Base-by-base conservation (phyloP, 805 yeast genomes). In the Starmerella tilneyi region DNA sequence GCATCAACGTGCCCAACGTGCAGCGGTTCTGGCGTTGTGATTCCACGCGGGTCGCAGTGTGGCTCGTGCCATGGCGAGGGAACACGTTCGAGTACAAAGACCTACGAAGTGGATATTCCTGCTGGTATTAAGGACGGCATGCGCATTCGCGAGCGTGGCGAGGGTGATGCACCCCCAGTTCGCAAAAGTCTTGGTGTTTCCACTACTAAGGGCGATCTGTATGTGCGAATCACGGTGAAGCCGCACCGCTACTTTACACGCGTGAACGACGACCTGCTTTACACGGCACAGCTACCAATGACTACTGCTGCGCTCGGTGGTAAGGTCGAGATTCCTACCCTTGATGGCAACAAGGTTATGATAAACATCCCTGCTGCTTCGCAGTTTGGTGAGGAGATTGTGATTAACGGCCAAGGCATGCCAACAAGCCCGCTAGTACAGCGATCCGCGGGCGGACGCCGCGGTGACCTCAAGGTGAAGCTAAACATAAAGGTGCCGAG, bases 281-380 rank as follows among this genome's bases (percentile, higher is more conserved):
- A 76, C 57, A 69, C 71, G 22, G 76, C 79, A 38, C 76, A 77
- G 35, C 78, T 92, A 43, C 82, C 92, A 39, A 82, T 85, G 78
- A 92, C 98, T 1, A 92, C 98, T 0, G 98, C 98, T 1, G 86
- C 96, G 0, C 69, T 92, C 36, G 99, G 99, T 49, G 99, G 99
- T 30, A 78, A 76, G 36, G 73, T 92, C 19, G 76, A 81, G 40
- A 75, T 92, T n/a, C 97, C 97, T 27, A 89, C 98, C 0, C 74
- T 92, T 22, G 43, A 41, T 6, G 96, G 94, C 4, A 74, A 74
- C 32, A 72, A 72, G 28, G 68, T 94, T 42, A 81, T 85, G 62
- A 65, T 92, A 45, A 84, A 78, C 63, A 79, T 92, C 11, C 79
- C 94, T 42, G 67, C 83, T 0, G 97, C 96, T 1, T 83, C 94